Percentiles rank a stretch among this genome's conserved stretches.
phyloP scores from a whole-genome alignment of 345 rosid genomes.

The Murraya koenigii region DNA sequence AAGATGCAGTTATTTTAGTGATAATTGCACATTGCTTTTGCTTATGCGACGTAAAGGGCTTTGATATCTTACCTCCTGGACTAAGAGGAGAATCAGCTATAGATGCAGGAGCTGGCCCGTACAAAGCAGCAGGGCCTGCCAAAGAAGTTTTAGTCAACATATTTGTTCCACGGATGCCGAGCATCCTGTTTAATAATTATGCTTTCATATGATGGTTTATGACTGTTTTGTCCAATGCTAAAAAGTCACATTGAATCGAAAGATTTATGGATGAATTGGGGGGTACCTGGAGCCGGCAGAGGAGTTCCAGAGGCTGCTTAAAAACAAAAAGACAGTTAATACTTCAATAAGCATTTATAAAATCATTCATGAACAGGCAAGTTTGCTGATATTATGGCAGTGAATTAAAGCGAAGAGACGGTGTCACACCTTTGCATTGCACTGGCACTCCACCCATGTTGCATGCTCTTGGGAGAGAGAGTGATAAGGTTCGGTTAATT shows the following conservation, averaged over 20 bases:
- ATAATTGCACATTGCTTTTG: background rate
- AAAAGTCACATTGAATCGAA: background rate
- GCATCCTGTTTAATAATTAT: background rate
- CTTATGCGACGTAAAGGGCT: background rate
- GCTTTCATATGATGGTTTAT: background rate
- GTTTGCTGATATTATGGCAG: background rate
- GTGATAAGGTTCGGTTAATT: conserved; percentile 55
- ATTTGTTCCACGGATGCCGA: background rate
- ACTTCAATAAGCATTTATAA: background rate
- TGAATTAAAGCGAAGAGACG: background rate
- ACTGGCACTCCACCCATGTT: conserved; percentile 55
- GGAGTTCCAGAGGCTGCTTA: conserved; percentile 76
- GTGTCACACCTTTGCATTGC: conserved; percentile 63
- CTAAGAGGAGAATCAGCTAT: conserved; percentile 42
- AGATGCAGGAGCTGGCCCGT: conserved; percentile 58
- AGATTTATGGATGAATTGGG: background rate
- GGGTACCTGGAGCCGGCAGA: conserved; percentile 79
- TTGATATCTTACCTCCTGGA: conserved; percentile 43
- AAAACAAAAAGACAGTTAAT: background rate
- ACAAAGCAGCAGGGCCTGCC: conserved; percentile 65
- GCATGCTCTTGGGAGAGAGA: conserved; percentile 72
- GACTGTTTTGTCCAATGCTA: background rate
- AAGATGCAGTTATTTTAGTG: background rate
- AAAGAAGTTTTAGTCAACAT: conserved; percentile 5
- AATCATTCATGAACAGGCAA: background rate